Base-by-base conservation (phyloP, 345 rosid species). In the Rhodamnia argentea region DNA sequence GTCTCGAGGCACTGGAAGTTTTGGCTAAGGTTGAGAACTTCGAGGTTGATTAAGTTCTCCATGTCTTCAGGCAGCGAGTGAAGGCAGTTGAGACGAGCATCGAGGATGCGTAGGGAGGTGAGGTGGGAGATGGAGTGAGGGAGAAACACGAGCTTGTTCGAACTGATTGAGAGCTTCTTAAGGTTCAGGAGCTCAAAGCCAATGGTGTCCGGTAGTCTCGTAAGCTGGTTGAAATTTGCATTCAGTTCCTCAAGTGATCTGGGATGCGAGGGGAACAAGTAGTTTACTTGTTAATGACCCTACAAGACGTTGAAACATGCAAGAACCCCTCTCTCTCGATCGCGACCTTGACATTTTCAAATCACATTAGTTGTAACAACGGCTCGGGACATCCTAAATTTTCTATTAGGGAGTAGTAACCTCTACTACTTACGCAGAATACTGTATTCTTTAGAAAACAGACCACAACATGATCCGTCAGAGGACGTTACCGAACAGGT, bases 191-290 rank as follows among this genome's bases (percentile, higher is more conserved):
- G 89, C 84, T 95, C 94, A 53, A 92, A 95, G 47, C 99, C 99
- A 0, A 97, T 90, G 1, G 90, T 91, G 50, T 95, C 95, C 51
- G 99, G 99, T 44, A 97, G 90, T 85, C 75, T 90, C 20, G 85
- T 88, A 13, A 97, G 94, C 94, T 93, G 92, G 95, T 97, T 96
- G 94, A 97, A 97, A 88, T 97, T 97, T 84, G 93, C 95, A 86
- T 95, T 96, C 86, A 97, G 53, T 86, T 97, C 99, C 91, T 95
- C 99, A 75, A 97, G 60, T 40, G 88, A 92, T 88, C 99, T 96
- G 92, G 7, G 52, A 78, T 83, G 58, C 23, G 47, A 37, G 7
- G 81, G 47, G 26, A 37, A 37, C 26, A 37, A 18, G 47, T 70
- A 37, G 23, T 64, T 29, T 64, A 11, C 13, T 32, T 10, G 81